Base-by-base conservation (phyloP, 371 early-diverging fungal species). In the Syncephalastrum sp. region DNA sequence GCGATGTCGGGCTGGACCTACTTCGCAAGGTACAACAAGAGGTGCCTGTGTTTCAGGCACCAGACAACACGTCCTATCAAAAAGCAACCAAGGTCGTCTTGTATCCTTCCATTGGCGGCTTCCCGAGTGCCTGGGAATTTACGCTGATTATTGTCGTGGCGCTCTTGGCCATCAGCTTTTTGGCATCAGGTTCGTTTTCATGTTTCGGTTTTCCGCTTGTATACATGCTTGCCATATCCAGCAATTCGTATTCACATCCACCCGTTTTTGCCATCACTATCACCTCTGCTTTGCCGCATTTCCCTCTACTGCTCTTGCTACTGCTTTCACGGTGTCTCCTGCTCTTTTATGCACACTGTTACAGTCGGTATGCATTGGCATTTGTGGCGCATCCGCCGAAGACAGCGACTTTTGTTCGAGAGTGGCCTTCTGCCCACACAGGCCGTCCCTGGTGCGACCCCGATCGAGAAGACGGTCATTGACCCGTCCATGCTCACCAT, bases 121-220 rank as follows among this genome's bases (percentile, higher is more conserved):
- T 77, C 53, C 72, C 82, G 0, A 73, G 72, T 54, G 69, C 82
- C 23, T 84, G 84, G 84, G 82, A 82, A 62, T 81, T 81, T 56
- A 77, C 79, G 1, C 57, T 84, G 45, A 74, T 82, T 25, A 69
- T 84, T 17, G 79, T 82, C 8, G 76, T 84, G 25, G 75, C 78
- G n/a, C 55, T 84, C 33, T 63, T 82, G 8, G 80, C 75, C 4
- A 57, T 82, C 23, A 77, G 82, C 43, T 73, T 82, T 53, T 47
- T 78, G 23, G 68, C 78, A 47, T 82, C 82, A 51, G 75, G 84
- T 81, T 77, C 53, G 56, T 42, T 56, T 33, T 33, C 38, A 10
- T 21, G 21, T 21, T 21, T 21, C 21, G 21, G 21, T 21, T 33
- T 33, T 33, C 10, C 38, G 38, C 10, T 33, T 33, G 38, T 33